Evolutionary conservation across 345 rosid genomes (phyloP).

Genomic region (Eucalyptus coolabah): DNA sequence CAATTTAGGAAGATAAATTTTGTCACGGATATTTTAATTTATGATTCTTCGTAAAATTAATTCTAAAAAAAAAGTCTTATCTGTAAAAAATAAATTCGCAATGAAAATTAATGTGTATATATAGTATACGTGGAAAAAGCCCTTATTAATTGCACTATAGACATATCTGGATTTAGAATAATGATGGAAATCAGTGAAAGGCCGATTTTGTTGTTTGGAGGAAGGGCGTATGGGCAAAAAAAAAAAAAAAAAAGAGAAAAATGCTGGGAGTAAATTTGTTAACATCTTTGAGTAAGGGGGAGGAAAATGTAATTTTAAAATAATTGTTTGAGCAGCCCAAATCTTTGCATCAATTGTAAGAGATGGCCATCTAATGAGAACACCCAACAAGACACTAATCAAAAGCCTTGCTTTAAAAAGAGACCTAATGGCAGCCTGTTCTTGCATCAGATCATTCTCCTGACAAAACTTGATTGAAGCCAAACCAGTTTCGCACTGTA

Average conservation of each 20-base stretch:
- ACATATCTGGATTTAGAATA: too few relatives aligned
- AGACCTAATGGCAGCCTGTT: too few relatives aligned
- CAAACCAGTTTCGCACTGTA: rapidly evolving
- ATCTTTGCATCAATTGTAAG: not conserved
- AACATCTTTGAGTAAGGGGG: not conserved
- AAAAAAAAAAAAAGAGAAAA: not conserved
- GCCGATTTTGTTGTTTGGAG: not conserved
- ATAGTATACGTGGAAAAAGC: not conserved
- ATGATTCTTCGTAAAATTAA: not conserved
- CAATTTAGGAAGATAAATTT: not conserved
- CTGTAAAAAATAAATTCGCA: too few relatives aligned
- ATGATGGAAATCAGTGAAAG: not conserved
- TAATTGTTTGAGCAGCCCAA: not conserved
- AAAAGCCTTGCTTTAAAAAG: too few relatives aligned
- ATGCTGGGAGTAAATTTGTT: not conserved
- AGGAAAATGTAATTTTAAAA: not conserved
- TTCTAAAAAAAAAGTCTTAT: too few relatives aligned
- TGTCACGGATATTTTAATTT: rapidly evolving
- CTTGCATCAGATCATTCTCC: not conserved
- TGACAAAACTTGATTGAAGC: not conserved
- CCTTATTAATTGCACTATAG: not conserved
- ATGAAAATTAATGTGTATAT: too few relatives aligned
- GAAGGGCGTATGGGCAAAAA: not conserved
- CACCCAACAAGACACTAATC: not conserved
- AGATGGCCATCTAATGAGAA: not conserved